These are phyloP conservation scores for Pneumocystis wakefieldiae DNA, from an alignment of 1,139 yeast genomes.

Conservation along the genomic window DNA sequence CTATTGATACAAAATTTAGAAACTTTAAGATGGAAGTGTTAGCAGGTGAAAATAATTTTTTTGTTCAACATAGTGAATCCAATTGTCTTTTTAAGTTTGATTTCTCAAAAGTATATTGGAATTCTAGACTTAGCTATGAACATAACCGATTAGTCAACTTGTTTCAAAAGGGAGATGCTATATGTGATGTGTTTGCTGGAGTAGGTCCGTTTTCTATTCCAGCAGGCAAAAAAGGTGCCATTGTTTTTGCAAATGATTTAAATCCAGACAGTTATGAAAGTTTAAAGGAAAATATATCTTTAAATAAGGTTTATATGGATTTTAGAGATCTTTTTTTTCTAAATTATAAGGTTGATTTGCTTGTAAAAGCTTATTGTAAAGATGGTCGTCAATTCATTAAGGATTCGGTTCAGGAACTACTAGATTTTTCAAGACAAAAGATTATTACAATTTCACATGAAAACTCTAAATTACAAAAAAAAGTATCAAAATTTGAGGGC, in stretches of 20 bases:
- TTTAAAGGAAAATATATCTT: conserved; percentile 45
- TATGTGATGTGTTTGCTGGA: conserved; percentile 95
- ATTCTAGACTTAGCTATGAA: conserved; percentile 84
- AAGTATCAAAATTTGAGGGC: conserved; percentile 16
- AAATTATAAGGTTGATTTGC: conserved; percentile 16
- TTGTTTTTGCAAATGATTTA: conserved; percentile 83
- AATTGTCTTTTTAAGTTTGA: conserved; percentile 78
- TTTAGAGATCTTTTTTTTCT: conserved; percentile 14
- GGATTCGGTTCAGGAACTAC: conserved; percentile 40
- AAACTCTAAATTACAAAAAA: conserved; percentile 17
- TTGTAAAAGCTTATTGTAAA: conserved; percentile 49
- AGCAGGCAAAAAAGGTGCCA: conserved; percentile 68
- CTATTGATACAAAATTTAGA: conserved; percentile 74
- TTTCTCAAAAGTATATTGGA: conserved; percentile 93
- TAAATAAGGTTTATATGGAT: conserved; percentile 40
- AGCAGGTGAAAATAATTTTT: conserved; percentile 57
- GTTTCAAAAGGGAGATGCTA: conserved; percentile 53
- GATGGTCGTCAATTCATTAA: conserved; percentile 77
- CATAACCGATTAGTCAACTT: conserved; percentile 61
- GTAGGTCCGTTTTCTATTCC: conserved; percentile 98
- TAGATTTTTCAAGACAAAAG: conserved; percentile 19
- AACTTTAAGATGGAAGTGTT: conserved; percentile 88
- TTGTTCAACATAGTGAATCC: conserved; percentile 79
- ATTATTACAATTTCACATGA: conserved; percentile 18
- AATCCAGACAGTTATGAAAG: conserved; percentile 75